A percentile compares a stretch with the other conserved stretches of the same genome.
Evolutionary conservation across 176 grass and related monocot species (phyloP).

Genomic region (Thalia dealbata): DNA sequence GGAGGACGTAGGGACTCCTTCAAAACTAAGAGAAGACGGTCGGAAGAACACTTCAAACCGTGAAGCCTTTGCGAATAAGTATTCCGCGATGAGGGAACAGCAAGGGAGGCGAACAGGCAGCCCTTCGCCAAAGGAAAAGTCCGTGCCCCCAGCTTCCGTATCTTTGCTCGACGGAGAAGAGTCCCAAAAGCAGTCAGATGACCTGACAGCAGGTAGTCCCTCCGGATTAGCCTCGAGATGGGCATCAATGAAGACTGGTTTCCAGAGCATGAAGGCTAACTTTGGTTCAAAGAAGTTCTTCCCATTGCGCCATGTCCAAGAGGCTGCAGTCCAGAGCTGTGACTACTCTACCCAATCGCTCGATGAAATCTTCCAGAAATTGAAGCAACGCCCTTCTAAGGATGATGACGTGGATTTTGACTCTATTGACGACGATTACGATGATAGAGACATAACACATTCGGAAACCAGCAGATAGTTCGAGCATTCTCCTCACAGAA

Average conservation of each 20-base stretch:
- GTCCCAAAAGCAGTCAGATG: constrained; percentile 31
- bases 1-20: constrained; percentile 32
- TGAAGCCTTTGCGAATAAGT: constrained; percentile 66
- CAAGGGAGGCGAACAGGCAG: constrained; percentile 37
- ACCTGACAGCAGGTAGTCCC: constrained; percentile 12
- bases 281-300: constrained; percentile 71
- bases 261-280: constrained; percentile 87
- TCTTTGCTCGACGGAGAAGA: constrained; percentile 61
- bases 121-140: constrained; percentile 35
- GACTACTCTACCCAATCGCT: constrained; percentile 52
- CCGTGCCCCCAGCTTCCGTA: constrained; percentile 38
- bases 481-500: neutral
- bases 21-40: constrained; percentile 23
- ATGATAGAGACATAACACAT: constrained; percentile 34
- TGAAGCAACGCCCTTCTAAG: constrained; percentile 47
- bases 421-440: constrained; percentile 30
- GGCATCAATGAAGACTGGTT: constrained; percentile 73
- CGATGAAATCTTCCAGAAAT: constrained; percentile 91
- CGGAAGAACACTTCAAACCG: constrained; percentile 41
- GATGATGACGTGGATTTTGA: constrained; percentile 31
- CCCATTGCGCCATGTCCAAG: constrained; percentile 65
- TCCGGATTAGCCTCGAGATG: constrained; percentile 66
- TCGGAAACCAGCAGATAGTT: constrained; percentile 31
- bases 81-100: constrained; percentile 60
- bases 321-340: constrained; percentile 24